Evolutionary conservation across 371 early-diverging fungal genomes (phyloP), one percentile per base, ranked within the genome.

Genomic region (Mortierella sp.): DNA sequence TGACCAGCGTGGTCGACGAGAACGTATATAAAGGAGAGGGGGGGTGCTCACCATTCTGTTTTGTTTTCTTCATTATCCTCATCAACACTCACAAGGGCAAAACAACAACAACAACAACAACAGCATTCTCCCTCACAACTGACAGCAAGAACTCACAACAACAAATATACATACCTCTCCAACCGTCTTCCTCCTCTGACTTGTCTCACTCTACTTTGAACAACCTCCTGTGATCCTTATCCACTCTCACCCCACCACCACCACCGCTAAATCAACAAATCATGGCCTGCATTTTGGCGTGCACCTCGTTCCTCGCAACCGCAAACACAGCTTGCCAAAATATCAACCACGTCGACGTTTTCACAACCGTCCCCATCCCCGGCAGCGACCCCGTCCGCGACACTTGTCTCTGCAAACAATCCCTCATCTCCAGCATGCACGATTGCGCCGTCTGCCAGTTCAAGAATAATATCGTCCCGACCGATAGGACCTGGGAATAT

Each of bases 381-480:
- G 82, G 82, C 8, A 49, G 43, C 8, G 86, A 86, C 35, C 86
- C 86, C 29, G 44, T 79, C 74, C 71, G 82, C 46, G 86, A 86
- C 55, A 77, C 71, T 7, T 86, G 86, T 79, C 82, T 82, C n/a
- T 86, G 86, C 60, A 71, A 74, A n/a, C 82, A 86, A 46, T 35
- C 72, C 58, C 73, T 77, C 32, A 60, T 86, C 63, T 70, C 72
- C 12, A 46, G 77, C n/a, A 63, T 86, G 77, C 86, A 79, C 43
- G 72, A 48, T 44, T 86, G 86, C 60, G 86, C 86, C 6, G 3
- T 32, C 55, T 86, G 86, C 27, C 82, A 82, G 16, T 79, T 71
- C 54, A 72, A 14, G 4, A 79, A 86, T 63, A 75, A 77, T 54
- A 77, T 79, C 12, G 63, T 63, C 38, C 35, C 63, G 32, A 63